A percentile compares a stretch with the other conserved stretches of the same genome.
Evolutionary conservation across 2,329 filamentous ascomycete genomes (phyloP).

Genomic region (Immersiporthe knoxdaviesiana): DNA sequence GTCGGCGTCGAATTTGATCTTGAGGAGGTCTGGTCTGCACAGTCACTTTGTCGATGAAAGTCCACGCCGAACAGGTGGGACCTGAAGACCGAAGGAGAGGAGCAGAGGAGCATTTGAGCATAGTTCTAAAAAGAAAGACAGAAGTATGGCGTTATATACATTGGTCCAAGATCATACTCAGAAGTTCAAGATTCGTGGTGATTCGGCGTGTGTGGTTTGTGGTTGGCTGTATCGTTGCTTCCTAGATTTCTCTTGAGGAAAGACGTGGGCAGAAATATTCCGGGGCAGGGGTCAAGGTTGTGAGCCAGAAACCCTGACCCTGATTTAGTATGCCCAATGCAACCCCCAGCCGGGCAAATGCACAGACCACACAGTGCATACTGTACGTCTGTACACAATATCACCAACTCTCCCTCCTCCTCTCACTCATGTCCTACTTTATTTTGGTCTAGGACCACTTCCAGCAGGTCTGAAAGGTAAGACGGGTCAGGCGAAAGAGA

Average conservation of each 20-base stretch:
- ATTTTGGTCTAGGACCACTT: background rate
- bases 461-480: slow-evolving; percentile 1
- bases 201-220: too few species aligned
- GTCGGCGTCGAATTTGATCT: too few species aligned
- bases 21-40: background rate
- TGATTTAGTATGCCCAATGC: too few species aligned
- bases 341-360: too few species aligned
- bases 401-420: background rate
- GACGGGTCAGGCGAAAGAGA: background rate
- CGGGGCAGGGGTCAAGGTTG: background rate
- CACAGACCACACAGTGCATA: background rate
- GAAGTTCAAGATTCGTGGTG: background rate
- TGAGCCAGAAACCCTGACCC: background rate
- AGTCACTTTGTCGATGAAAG: background rate
- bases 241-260: too few species aligned
- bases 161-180: background rate
- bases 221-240: too few species aligned
- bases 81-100: background rate
- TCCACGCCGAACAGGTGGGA: background rate
- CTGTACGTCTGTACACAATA: background rate
- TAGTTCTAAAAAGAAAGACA: background rate
- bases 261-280: background rate
- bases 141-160: background rate
- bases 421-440: background rate
- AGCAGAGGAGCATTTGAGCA: background rate